A percentile compares a stretch with the other conserved stretches of the same genome.
phyloP scores from a whole-genome alignment of 2,329 filamentous ascomycete species.

The Lithohypha guttulata region DNA sequence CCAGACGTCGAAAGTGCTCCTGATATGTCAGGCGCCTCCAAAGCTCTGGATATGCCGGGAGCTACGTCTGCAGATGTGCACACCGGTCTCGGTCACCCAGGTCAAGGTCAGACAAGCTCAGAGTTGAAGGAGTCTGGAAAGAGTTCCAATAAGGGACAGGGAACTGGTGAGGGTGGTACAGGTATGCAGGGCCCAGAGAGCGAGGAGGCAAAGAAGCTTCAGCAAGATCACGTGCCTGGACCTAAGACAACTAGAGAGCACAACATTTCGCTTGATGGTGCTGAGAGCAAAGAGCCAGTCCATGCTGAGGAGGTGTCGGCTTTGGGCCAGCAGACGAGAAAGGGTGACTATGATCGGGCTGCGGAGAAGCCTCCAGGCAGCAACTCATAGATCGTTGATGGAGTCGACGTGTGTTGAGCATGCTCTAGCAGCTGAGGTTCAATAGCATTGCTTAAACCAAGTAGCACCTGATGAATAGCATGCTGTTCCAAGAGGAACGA shows the following conservation, averaged over 20 bases:
- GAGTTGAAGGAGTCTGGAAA: conserved; percentile 40
- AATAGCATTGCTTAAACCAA: too few species aligned
- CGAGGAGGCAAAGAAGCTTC: conserved; percentile 10
- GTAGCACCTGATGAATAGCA: too few species aligned
- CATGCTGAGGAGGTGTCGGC: conserved; percentile 11
- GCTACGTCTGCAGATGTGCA: conserved; percentile 45
- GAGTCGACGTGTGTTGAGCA: too few species aligned
- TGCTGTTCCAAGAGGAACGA: too few species aligned
- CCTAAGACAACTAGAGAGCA: conserved; percentile 11
- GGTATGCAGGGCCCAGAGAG: conserved; percentile 13
- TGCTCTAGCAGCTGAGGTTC: too few species aligned
- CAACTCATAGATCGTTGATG: too few species aligned
- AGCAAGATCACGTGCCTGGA: conserved; percentile 8
- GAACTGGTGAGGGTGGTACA: conserved; percentile 26
- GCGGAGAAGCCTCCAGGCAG: too few species aligned
- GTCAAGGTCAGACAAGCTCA: conserved; percentile 37
- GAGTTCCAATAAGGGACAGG: conserved; percentile 33
- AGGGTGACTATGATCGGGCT: conserved; percentile 1
- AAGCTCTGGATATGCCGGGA: conserved; percentile 39
- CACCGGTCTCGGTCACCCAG: conserved; percentile 43
- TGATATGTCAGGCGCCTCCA: conserved; percentile 30
- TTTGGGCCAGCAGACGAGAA: conserved; percentile 9
- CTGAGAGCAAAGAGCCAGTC: conserved; percentile 13
- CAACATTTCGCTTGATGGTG: conserved; percentile 13
- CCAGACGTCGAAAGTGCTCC: conserved; percentile 27